Conservation (phyloP, 176 grass and related monocot genomes). For the Hordeum vulgare region MorexV3_pseudomolecules_assembly NC_058522.1:571739913-571740412, state of each 20-base stretch:
- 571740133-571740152: constrained; percentile 12
- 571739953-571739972: not conserved
- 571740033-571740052: constrained; percentile 97
- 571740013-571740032: constrained; percentile 88
- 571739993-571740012: constrained; percentile 17
- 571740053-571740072: constrained; percentile 97
- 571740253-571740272: not conserved
- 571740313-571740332: not conserved
- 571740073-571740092: constrained; percentile 24
- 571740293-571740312: not conserved
- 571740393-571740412: not conserved
- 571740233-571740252: not conserved
- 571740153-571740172: not conserved
- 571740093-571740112: not conserved
- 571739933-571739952: not conserved
- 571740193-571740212: too few relatives aligned
- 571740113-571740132: not conserved
- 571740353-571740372: not conserved
- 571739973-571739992: not conserved
- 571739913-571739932: not conserved
- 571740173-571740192: not conserved
- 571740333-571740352: not conserved
- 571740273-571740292: not conserved
- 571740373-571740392: not conserved
- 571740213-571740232: not conserved